Base-by-base conservation (phyloP, 768 basidiomycete species). In the Rubroboletus pulcherrimus region DNA sequence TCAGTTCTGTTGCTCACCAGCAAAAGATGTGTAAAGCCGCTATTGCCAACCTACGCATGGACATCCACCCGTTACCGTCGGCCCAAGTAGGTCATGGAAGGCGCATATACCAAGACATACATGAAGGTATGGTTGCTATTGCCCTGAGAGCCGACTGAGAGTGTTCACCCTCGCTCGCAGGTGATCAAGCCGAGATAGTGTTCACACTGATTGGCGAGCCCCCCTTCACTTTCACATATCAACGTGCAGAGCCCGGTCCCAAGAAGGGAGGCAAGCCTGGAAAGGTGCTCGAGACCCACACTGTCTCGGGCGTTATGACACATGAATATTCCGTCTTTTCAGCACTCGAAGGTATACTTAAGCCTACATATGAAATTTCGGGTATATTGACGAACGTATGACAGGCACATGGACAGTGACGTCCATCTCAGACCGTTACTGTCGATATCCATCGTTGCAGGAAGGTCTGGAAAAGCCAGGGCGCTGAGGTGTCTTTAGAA, bases 201-300 rank as follows among this genome's bases (percentile, higher is more conserved):
- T 98, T 99, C 71, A 86, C 86, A 4, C 81, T 99, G 51, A 78
- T 87, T 33, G 97, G 97, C 43, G 89, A 91, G 67, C 89, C 97
- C 17, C 97, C 97, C 0, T 99, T 98, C 74, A 88, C 94, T 1
- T 98, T 99, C 73, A 94, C 93, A 0, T 95, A 95, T 72, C 91
- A 93, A 69, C 83, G 92, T 45, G 81, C 91, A 2, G 91, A 92
- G 71, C 78, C 84, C 19, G 79, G 77, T 48, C 70, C 75, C 4
- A 84, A 80, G 73, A 89, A 89, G 67, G 86, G 87, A 31, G 80
- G 81, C 47, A 85, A 81, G 61, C 77, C 82, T 40, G 84, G 84
- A 49, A 90, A 87, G 66, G 84, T 94, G n/a, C 78, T 95, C 7
- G 93, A 95, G 72, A 91, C 91, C 17, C 93, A 95, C 65, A 95